Percentiles rank a stretch among this genome's conserved stretches.
Evolutionary conservation across 768 basidiomycete genomes (phyloP).

Genomic region (Psilocybe subaeruginosa): DNA sequence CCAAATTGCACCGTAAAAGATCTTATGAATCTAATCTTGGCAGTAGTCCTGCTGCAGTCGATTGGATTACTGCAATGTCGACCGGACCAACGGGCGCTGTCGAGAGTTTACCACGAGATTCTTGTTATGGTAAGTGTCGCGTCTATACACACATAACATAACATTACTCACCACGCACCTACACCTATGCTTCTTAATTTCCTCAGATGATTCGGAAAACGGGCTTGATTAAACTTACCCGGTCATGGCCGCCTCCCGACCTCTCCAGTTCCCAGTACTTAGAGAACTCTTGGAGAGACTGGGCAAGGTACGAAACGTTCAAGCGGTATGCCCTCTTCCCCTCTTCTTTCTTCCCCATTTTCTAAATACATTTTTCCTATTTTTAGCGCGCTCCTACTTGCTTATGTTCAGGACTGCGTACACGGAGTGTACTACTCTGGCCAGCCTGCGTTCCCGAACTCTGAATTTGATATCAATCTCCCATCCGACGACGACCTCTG

Average conservation of each 20-base stretch:
- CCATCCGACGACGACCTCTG: conserved; percentile 63
- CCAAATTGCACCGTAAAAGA: conserved; percentile 36
- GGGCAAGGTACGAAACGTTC: conserved; percentile 58
- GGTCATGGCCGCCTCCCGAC: conserved; percentile 47
- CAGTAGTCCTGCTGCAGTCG: conserved; percentile 56
- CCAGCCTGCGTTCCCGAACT: conserved; percentile 45
- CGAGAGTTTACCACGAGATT: conserved; percentile 61
- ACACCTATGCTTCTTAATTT: conserved; percentile 14
- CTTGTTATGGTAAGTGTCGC: conserved; percentile 54
- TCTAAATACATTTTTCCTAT: conserved; percentile 10
- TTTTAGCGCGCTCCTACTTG: conserved; percentile 46
- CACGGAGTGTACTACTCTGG: conserved; percentile 58
- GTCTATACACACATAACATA: conserved; percentile 18
- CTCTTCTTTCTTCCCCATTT: conserved; percentile 7
- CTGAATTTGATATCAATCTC: conserved; percentile 53
- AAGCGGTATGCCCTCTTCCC: conserved; percentile 45
- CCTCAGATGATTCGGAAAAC: conserved; percentile 51
- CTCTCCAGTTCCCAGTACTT: conserved; percentile 35
- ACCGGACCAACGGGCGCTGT: conserved; percentile 47
- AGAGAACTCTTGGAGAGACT: conserved; percentile 55
- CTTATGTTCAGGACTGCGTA: conserved; percentile 60
- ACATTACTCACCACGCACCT: conserved; percentile 22
- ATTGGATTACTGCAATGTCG: conserved; percentile 60
- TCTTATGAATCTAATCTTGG: conserved; percentile 46
- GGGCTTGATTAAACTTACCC: conserved; percentile 44